Evolutionary conservation across 441 rosid genomes (phyloP).

Genomic region (Adansonia grandidieri): DNA sequence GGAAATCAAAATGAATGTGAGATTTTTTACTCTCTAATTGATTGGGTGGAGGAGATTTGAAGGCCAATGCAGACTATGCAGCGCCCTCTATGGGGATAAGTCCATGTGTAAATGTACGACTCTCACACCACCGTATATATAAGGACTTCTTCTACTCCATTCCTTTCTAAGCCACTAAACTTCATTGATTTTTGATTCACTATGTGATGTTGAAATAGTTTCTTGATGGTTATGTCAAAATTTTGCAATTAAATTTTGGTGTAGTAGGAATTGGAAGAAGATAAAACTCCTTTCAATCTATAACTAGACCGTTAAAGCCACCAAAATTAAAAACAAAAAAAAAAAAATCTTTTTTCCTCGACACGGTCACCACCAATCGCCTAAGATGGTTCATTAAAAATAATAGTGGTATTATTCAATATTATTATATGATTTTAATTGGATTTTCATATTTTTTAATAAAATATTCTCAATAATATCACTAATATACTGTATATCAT

Average conservation of each 20-base stretch:
- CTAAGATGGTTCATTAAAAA: neutral
- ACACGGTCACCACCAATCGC: neutral
- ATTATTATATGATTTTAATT: neutral
- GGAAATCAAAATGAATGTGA: conserved; percentile 13
- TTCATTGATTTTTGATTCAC: neutral
- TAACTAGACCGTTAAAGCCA: no score
- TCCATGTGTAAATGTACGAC: conserved; percentile 36
- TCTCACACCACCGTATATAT: conserved; percentile 21
- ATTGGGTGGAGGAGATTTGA: conserved; percentile 67
- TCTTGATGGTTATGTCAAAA: neutral
- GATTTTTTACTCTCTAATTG: conserved; percentile 26
- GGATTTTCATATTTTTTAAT: no score
- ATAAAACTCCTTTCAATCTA: neutral
- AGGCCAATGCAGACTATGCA: conserved; percentile 39
- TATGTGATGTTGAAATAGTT: neutral
- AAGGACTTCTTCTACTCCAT: neutral
- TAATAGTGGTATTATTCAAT: neutral
- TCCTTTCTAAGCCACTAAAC: neutral
- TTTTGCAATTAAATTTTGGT: neutral
- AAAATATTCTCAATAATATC: no score
- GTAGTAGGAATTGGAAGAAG: neutral
- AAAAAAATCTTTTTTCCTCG: no score
- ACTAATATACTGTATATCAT: neutral
- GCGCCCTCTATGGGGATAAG: conserved; percentile 64
- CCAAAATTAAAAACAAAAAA: no score